Percentiles rank a stretch among this genome's conserved stretches.
phyloP scores from a whole-genome alignment of 345 rosid species.

The Eucalyptus shirleyi region DNA sequence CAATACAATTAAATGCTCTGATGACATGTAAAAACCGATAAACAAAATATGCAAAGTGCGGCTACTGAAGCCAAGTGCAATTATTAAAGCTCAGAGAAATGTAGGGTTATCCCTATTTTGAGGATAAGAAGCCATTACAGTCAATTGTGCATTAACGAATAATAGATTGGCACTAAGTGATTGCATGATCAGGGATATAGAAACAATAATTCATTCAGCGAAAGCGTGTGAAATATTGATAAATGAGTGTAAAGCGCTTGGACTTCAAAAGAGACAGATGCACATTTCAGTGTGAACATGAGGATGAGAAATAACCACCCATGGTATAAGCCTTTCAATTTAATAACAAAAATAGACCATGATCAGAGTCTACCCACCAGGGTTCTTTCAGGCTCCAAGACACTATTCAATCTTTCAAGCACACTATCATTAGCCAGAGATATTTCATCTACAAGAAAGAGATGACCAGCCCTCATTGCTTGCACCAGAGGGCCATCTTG shows the following conservation, averaged over 20 bases:
- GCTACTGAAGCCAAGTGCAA: background rate
- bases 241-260: background rate
- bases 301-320: background rate
- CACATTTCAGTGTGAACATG: background rate
- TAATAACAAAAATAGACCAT: background rate
- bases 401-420: conserved; percentile 85
- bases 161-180: background rate
- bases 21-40: background rate
- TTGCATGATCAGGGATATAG: background rate
- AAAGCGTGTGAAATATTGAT: background rate
- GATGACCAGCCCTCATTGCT: conserved; percentile 82
- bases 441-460: conserved; percentile 91
- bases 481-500: conserved; percentile 97
- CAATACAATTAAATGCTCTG: background rate
- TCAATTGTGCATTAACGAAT: background rate
- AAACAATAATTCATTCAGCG: background rate
- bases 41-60: background rate
- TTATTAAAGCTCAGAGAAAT: background rate
- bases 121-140: background rate
- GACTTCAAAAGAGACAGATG: background rate
- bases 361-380: conserved; percentile 31
- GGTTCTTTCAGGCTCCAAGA: conserved; percentile 84
- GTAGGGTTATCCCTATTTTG: background rate
- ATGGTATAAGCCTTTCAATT: background rate
- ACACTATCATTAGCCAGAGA: conserved; percentile 99